phyloP scores from a whole-genome alignment of 1,139 yeast species.

The Yamadazyma triangularis region DNA sequence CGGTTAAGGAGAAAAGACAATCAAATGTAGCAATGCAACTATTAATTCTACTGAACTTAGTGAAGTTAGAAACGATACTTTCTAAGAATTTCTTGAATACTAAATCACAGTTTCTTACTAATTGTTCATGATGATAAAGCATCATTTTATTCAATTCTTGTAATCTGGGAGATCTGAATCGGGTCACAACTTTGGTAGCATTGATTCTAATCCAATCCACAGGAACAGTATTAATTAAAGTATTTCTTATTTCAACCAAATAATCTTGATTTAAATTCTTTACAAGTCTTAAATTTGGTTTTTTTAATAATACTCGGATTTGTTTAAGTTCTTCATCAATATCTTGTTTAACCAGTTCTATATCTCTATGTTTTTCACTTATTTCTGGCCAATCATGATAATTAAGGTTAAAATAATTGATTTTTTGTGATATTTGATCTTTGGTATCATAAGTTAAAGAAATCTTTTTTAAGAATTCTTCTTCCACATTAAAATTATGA shows the following conservation, averaged over 20 bases:
- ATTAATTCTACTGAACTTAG: constrained; percentile 47
- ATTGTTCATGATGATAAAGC: constrained; percentile 59
- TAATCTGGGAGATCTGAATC: constrained; percentile 67
- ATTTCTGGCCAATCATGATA: constrained; percentile 40
- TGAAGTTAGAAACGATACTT: constrained; percentile 44
- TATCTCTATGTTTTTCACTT: constrained; percentile 32
- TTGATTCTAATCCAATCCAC: constrained; percentile 70
- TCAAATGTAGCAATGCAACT: constrained; percentile 59
- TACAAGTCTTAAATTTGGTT: constrained; percentile 49
- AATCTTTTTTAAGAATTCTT: constrained; percentile 47
- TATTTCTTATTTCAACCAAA: constrained; percentile 69
- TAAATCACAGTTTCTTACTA: constrained; percentile 50
- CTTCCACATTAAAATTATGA: constrained; percentile 15
- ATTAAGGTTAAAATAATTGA: constrained; percentile 50
- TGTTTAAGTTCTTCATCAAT: constrained; percentile 48
- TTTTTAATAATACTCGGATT: constrained; percentile 43
- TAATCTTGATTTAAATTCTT: constrained; percentile 63
- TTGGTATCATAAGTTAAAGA: constrained; percentile 43
- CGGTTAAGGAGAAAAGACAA: constrained; percentile 67
- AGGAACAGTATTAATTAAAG: constrained; percentile 54
- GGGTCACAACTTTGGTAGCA: constrained; percentile 64
- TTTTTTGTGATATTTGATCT: constrained; percentile 35
- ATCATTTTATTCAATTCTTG: constrained; percentile 47
- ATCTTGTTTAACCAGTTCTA: constrained; percentile 38
- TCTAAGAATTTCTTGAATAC: constrained; percentile 53